Base-by-base conservation (phyloP, 163 green algal genomes). In the Chloromonas sp. region DNA sequence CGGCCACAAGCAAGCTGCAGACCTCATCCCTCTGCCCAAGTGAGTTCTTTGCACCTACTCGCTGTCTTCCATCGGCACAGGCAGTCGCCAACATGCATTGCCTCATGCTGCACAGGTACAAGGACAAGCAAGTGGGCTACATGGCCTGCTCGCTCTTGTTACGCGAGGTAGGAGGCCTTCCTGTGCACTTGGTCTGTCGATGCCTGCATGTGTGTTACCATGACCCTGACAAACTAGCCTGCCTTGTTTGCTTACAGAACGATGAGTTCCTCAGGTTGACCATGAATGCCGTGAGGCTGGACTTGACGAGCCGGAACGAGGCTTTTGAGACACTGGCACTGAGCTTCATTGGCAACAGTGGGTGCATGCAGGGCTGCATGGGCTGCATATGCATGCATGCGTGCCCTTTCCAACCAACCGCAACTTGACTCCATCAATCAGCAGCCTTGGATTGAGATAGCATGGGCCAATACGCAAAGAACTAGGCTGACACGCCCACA, bases 81-180 rank as follows among this genome's bases (percentile, higher is more conserved):
- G 36, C 36, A 36, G 36, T 36, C 36, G 36, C 36, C 36, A 36
- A 36, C 36, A 36, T 36, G 36, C 36, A 36, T 36, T 36, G 36
- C 76, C 14, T 81, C 57, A 36, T 76, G 66, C 8, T 36, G 71
- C 86, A 86, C 88, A 97, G 95, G 81, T 99, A 98, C 89, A 94
- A 94, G 36, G 97, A 99, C 83, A 99, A 99, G 81, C 97, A 99
- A 89, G 97, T 99, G 3, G 97, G 97, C 1, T 99, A 99, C 92
- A 96, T 98, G 87, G 97, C 95, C 3, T 98, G 96, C 78, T 94
- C 93, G 0, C 91, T 98, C 0, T 93, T 99, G 3, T 87, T 99
- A 60, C 98, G 96, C 81, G 97, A 99, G 93, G 95, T 97, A 74
- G 66, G 36, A 11, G 66, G 66, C 5, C 5, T 5, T 15, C 60